Base-by-base conservation (phyloP, 176 grass and related monocot species). In the Oryza brachyantha region DNA sequence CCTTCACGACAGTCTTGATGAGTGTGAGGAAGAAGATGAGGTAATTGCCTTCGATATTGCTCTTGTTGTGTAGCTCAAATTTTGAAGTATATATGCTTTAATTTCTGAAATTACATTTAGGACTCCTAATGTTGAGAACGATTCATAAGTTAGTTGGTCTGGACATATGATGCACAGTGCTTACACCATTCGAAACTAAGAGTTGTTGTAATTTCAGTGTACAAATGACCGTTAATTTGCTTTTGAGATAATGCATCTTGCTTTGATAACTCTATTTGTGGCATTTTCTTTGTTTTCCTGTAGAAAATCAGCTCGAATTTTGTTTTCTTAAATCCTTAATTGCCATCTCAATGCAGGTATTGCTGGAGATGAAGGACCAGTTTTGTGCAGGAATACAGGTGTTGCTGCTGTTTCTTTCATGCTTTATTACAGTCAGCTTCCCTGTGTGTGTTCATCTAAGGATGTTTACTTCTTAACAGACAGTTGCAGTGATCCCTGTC, bases 321-420 rank as follows among this genome's bases (percentile, higher is more conserved):
- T 16, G 50, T 73, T 50, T 72, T 73, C 52, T 29, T 29, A 43
- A 24, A 17, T 72, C 14, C 32, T 48, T 72, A 55, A 3, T 21
- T 21, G 21, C 70, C 45, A 32, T 55, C 17, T 73, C 31, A 5
- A 35, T 80, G 13, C 36, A 86, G 84, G 68, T 68, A 74, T 86
- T 86, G 41, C 36, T 69, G 73, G 84, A 86, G 16, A 86, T 86
- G 84, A 81, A 86, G 38, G 76, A 75, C 48, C 84, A 86, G 41
- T 64, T 74, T 67, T 86, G 68, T 75, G 84, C 77, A 59, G 84
- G 84, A 74, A 55, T 86, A 55, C 84, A 86, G 84, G 84, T 86
- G 66, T 25, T n/a, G 11, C 8, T 50, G 46, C 55, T 67, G 2
- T 70, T 68, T 81, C 16, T 22, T 70, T 54, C 27, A 29, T 26